Conservation (phyloP, 441 rosid species). For the Corymbia calophylla region DNA sequence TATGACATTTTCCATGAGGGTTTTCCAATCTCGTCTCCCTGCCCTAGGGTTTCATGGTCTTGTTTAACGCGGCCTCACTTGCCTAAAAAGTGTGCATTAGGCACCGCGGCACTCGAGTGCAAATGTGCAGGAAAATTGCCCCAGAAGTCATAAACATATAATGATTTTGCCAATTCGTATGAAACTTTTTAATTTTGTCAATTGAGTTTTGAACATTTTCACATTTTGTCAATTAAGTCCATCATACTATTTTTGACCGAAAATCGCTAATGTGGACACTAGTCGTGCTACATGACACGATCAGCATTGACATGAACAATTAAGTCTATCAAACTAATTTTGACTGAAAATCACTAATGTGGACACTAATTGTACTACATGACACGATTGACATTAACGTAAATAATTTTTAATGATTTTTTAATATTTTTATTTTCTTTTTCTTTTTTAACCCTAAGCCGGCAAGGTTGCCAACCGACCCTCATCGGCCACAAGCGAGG, state of each 20-base stretch:
- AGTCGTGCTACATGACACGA: no score
- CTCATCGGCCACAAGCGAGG: no score
- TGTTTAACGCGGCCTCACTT: background rate
- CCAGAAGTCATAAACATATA: no score
- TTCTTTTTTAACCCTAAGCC: background rate
- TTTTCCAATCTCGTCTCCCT: background rate
- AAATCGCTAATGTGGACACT: no score
- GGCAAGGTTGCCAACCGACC: accelerated
- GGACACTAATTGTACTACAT: no score
- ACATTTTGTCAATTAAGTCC: no score
- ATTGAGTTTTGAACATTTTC: accelerated
- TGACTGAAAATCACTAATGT: background rate
- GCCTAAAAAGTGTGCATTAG: background rate
- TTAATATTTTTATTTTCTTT: no score
- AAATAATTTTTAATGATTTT: no score
- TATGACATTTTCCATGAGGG: background rate
- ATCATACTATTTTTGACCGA: background rate
- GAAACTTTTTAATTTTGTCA: no score
- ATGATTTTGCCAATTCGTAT: accelerated
- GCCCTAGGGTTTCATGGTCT: background rate
- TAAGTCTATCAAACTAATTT: no score
- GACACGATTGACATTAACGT: no score
- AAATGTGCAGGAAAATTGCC: background rate
- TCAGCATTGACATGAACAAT: no score
- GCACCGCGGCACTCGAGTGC: accelerated